Conservation (phyloP, 305 asterid species). For the Fraxinus albicans region DNA sequence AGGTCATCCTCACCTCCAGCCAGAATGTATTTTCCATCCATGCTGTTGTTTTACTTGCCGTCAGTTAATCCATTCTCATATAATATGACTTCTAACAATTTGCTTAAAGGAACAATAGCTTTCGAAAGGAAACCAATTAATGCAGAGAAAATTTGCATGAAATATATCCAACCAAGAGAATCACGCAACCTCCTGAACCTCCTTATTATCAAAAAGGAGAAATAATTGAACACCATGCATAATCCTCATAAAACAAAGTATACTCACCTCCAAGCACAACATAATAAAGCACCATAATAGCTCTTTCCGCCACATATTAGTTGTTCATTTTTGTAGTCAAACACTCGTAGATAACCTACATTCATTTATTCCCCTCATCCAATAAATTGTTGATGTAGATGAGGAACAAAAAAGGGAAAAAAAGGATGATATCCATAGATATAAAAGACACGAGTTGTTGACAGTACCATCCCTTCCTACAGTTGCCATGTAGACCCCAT, state of each 20-base stretch:
- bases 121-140: background rate
- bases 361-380: constrained; percentile 25
- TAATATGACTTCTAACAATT: constrained; percentile 18
- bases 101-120: constrained; percentile 5
- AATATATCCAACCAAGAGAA: background rate
- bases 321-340: constrained; percentile 88
- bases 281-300: constrained; percentile 92
- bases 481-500: constrained; percentile 89
- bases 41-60: constrained; percentile 61
- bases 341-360: constrained; percentile 88
- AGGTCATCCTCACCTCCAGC: constrained; percentile 99
- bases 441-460: constrained; percentile 25
- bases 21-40: constrained; percentile 93
- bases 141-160: background rate
- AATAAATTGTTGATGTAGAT: constrained; percentile 11
- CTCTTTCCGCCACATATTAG: constrained; percentile 94
- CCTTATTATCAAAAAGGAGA: background rate
- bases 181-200: background rate
- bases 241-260: background rate
- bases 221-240: background rate
- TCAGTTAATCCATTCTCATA: constrained; percentile 36
- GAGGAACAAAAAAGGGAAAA: constrained; percentile 2
- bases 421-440: constrained; percentile 22
- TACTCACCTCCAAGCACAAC: constrained; percentile 96
- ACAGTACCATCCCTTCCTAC: constrained; percentile 99